These are phyloP conservation scores for Cordyceps cicadae DNA, from an alignment of 2,329 filamentous ascomycete genomes.

Conservation along the genomic window DNA sequence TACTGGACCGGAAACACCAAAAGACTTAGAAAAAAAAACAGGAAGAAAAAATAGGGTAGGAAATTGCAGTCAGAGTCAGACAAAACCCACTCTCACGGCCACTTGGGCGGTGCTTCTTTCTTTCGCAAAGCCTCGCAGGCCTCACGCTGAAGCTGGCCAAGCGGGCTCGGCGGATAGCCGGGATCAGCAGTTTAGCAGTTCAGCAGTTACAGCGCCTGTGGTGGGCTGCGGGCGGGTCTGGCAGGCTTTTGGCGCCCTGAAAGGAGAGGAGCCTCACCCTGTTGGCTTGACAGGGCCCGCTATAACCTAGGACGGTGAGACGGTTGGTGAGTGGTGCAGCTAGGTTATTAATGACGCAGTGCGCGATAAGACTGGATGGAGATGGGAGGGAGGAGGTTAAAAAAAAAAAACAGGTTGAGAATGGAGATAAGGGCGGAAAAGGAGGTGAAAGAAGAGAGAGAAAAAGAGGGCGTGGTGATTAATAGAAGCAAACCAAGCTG, in stretches of 20 bases:
- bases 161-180: neutral
- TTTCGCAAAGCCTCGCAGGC: neutral
- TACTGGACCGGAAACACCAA: neutral
- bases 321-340: neutral
- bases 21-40: neutral
- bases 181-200: neutral
- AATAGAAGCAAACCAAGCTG: neutral
- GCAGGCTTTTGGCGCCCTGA: neutral
- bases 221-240: neutral
- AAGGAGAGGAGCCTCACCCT: neutral
- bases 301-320: neutral
- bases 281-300: neutral
- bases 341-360: slow-evolving; percentile 7
- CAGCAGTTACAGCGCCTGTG: neutral
- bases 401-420: neutral
- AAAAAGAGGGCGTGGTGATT: neutral
- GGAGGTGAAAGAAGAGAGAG: neutral
- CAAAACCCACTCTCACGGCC: slow-evolving; percentile 2
- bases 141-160: neutral
- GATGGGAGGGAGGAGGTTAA: neutral
- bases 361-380: neutral
- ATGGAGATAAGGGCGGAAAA: neutral
- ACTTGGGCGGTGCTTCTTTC: neutral
- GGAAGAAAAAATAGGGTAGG: neutral
- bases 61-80: neutral